Conservation (phyloP, 371 early-diverging fungal species). For the Parasitella parasitica region DNA sequence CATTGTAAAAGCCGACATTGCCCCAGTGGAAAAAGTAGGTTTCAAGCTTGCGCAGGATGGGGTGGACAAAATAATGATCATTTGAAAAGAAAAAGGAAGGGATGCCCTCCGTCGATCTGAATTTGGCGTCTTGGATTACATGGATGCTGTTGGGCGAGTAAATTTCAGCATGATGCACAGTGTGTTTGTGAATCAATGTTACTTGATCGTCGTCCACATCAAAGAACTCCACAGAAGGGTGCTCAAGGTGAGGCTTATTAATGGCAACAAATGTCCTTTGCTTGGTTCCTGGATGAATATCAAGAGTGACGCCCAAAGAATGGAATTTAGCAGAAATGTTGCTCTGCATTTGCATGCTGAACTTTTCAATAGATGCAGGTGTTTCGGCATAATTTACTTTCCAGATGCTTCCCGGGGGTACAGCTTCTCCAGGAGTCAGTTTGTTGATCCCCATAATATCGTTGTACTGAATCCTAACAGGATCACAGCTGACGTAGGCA, state of each 20-base stretch:
- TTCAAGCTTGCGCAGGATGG: conserved; percentile 27
- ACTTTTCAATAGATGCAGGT: conserved; percentile 16
- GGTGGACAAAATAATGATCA: conserved; percentile 26
- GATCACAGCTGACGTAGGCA: conserved; percentile 37
- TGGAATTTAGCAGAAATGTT: conserved; percentile 16
- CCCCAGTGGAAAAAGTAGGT: conserved; percentile 25
- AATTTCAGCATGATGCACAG: conserved; percentile 25
- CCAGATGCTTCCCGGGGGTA: conserved; percentile 29
- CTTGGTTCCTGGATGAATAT: conserved; percentile 10
- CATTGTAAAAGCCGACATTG: conserved; percentile 36
- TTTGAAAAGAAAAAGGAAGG: conserved; percentile 48
- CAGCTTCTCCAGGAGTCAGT: not conserved
- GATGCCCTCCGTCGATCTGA: conserved; percentile 29
- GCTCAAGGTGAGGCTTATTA: conserved; percentile 18
- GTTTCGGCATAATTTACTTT: conserved; percentile 29
- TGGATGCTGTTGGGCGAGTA: conserved; percentile 37
- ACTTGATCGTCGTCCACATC: not conserved
- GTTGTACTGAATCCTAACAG: conserved; percentile 26
- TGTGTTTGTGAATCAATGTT: conserved; percentile 16
- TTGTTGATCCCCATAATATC: conserved; percentile 26
- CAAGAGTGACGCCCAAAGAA: conserved; percentile 25
- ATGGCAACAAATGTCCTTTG: conserved; percentile 14
- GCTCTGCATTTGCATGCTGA: not conserved
- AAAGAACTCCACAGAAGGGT: conserved; percentile 28
- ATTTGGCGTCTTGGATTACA: conserved; percentile 17